A percentile compares a stretch with the other conserved stretches of the same genome.
Conservation (phyloP, 1,284 basidiomycete species). For the Austroboletus novae-zelandiae region DNA sequence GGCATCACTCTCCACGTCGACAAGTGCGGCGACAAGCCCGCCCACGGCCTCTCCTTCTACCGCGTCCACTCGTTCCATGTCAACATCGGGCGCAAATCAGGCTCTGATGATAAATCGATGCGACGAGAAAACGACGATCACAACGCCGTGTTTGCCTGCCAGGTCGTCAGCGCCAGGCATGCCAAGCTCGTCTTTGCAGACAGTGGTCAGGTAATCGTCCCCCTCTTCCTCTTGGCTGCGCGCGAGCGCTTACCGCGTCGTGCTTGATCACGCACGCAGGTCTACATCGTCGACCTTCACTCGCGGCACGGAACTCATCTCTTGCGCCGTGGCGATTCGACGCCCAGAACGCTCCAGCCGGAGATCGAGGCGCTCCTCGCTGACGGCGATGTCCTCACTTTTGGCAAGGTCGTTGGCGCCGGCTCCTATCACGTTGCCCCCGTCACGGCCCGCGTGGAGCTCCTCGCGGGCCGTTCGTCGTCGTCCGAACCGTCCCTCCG, state of each 20-base stretch:
- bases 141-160: constrained; percentile 33
- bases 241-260: constrained; percentile 12
- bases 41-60: constrained; percentile 29
- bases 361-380: constrained; percentile 44
- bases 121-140: constrained; percentile 35
- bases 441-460: constrained; percentile 54
- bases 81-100: constrained; percentile 35
- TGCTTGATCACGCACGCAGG: constrained; percentile 11
- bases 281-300: constrained; percentile 34
- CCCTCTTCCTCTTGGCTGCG: background rate
- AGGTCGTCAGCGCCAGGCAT: constrained; percentile 34
- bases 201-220: constrained; percentile 26
- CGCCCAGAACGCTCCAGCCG: constrained; percentile 23
- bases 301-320: constrained; percentile 34
- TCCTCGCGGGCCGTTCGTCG: constrained; percentile 38
- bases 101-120: constrained; percentile 35
- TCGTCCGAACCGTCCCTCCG: constrained; percentile 8
- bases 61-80: constrained; percentile 24
- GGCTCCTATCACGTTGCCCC: constrained; percentile 57
- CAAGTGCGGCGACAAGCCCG: constrained; percentile 28
- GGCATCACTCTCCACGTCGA: constrained; percentile 31
- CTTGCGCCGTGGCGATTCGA: constrained; percentile 17
- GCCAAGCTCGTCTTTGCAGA: constrained; percentile 32
- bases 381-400: constrained; percentile 67
- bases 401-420: constrained; percentile 68